These are phyloP conservation scores for Mimosa bimucronata DNA, from an alignment of 306 rosid species.

Conservation along the genomic window DNA sequence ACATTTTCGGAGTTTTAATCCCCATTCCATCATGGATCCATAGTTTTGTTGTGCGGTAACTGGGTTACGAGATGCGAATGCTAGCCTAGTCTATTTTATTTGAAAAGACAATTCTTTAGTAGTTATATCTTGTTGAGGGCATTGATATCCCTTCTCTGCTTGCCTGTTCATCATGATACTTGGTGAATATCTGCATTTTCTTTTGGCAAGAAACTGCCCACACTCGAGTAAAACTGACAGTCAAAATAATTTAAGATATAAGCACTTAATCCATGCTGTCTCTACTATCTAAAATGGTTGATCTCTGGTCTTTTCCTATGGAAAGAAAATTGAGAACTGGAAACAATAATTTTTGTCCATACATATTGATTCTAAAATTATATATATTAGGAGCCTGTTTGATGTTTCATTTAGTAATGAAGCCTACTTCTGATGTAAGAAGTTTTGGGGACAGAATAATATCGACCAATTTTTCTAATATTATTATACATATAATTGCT, in stretches of 20 bases:
- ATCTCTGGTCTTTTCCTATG: not conserved
- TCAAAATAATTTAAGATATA: not conserved
- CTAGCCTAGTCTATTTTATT: not conserved
- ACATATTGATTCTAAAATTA: not conserved
- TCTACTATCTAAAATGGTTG: not conserved
- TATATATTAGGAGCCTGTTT: conserved; percentile 6
- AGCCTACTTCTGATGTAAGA: not conserved
- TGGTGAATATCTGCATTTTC: conserved; percentile 1
- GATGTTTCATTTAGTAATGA: not conserved
- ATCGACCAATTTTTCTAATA: not conserved
- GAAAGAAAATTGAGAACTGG: not conserved
- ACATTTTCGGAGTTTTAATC: not conserved
- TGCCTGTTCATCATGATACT: not conserved
- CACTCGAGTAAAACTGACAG: not conserved
- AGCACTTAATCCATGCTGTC: not conserved
- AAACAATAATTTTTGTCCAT: not conserved
- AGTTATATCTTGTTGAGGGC: not conserved
- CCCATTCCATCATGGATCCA: not conserved
- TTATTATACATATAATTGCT: not conserved
- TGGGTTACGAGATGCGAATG: not conserved
- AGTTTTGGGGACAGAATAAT: conserved; percentile 4
- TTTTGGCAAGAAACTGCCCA: conserved; percentile 2
- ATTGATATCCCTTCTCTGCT: not conserved
- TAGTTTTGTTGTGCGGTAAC: not conserved
- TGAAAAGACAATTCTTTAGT: not conserved